A percentile compares a stretch with the other conserved stretches of the same genome.
Evolutionary conservation across 2,329 filamentous ascomycete genomes (phyloP).

Genomic region (Xylariaceae sp.): DNA sequence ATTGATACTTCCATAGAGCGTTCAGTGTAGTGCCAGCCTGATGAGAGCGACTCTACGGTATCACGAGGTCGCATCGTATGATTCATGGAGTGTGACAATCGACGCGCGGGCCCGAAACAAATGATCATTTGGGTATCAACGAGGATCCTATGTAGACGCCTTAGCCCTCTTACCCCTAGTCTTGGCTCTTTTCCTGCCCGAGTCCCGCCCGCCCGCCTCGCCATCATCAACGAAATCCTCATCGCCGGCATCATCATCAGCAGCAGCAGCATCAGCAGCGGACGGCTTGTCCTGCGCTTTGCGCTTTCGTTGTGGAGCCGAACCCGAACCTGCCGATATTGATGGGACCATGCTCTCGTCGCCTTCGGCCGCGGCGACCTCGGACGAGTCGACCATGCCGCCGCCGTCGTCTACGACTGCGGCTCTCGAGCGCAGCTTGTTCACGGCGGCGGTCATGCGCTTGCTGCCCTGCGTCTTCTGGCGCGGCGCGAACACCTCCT

Average conservation of each 20-base stretch:
- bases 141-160: conserved; percentile 11
- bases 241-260: conserved; percentile 18
- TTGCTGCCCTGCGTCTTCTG: conserved; percentile 60
- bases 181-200: conserved; percentile 6
- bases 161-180: conserved; percentile 22
- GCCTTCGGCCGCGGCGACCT: conserved; percentile 26
- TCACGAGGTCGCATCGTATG: no score
- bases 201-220: conserved; percentile 7
- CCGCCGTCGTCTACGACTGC: conserved; percentile 26
- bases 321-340: no score
- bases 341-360: conserved; percentile 9
- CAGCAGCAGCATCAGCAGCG: no score
- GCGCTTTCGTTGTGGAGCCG: neutral
- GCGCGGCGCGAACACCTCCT: conserved; percentile 62
- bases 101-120: no score
- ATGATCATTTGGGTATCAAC: conserved; percentile 2
- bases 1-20: no score
- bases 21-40: no score
- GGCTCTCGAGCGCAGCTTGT: conserved; percentile 53
- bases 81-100: no score
- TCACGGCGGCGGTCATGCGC: conserved; percentile 69
- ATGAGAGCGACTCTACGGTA: no score
- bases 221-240: conserved; percentile 11
- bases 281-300: neutral
- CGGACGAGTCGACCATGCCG: conserved; percentile 8